Conservation (phyloP, 2,329 filamentous ascomycete genomes). For the Botrytis tulipae region DNA sequence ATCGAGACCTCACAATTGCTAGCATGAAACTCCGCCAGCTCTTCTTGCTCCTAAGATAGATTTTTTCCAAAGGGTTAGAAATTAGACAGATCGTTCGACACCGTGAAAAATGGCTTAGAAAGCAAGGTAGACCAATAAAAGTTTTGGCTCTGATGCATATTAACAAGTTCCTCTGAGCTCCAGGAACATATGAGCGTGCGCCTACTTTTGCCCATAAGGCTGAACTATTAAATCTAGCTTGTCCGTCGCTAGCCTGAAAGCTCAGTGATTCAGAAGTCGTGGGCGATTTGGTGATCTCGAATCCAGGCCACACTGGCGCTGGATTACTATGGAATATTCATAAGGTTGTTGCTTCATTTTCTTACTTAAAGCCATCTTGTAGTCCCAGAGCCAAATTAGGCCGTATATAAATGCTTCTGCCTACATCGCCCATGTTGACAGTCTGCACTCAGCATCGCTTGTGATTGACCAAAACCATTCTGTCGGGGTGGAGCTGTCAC, state of each 20-base stretch:
- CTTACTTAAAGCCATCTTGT: not conserved
- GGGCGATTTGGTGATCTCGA: not conserved
- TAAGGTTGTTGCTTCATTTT: not conserved
- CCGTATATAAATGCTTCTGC: not conserved
- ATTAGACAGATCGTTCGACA: too few species aligned
- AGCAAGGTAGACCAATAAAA: not conserved
- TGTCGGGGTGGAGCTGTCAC: not conserved
- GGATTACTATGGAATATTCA: not conserved
- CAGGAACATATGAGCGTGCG: not conserved
- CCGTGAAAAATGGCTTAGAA: not conserved
- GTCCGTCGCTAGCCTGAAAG: not conserved
- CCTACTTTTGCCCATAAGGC: not conserved
- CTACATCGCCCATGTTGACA: not conserved
- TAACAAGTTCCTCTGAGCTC: too few species aligned
- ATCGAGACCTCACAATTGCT: not conserved
- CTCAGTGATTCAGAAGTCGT: not conserved
- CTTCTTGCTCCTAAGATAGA: too few species aligned
- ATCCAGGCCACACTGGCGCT: not conserved
- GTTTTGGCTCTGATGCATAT: not conserved
- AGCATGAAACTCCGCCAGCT: not conserved
- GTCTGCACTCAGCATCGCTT: not conserved
- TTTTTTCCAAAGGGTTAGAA: too few species aligned
- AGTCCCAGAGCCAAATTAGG: not conserved
- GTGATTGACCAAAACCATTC: not conserved
- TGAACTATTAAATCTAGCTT: not conserved